Conservation (phyloP, 2,329 filamentous ascomycete genomes). For the Sarocladium kiliense region DNA sequence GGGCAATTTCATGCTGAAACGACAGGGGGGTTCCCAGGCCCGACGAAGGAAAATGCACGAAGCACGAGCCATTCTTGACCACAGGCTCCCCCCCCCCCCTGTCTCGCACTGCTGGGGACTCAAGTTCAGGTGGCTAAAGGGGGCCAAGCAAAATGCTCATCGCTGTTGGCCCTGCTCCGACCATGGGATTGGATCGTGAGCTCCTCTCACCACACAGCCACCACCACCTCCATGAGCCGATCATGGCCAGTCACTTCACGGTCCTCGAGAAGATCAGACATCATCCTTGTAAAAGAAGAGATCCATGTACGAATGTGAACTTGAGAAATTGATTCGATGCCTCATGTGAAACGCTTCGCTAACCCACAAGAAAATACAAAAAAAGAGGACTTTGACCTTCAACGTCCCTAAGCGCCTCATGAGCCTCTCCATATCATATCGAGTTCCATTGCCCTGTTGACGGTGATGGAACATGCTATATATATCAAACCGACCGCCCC, state of each 20-base stretch:
- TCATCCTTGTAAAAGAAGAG: too few species aligned
- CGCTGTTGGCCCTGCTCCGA: neutral
- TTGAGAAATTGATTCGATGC: neutral
- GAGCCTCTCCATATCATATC: too few species aligned
- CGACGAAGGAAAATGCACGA: neutral
- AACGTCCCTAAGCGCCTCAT: neutral
- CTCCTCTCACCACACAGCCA: neutral
- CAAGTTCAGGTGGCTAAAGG: too few species aligned
- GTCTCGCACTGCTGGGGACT: too few species aligned
- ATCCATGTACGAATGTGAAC: too few species aligned
- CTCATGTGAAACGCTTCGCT: neutral
- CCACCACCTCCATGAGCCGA: neutral
- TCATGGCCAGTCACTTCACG: neutral
- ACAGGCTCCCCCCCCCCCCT: too few species aligned
- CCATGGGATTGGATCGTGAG: neutral
- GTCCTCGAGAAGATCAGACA: neutral
- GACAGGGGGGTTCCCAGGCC: neutral
- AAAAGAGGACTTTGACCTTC: neutral
- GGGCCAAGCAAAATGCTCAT: too few species aligned
- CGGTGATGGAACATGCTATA: neutral
- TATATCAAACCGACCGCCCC: too few species aligned
- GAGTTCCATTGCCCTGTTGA: too few species aligned
- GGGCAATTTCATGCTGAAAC: slow-evolving; percentile 4
- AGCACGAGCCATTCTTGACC: too few species aligned
- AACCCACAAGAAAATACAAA: neutral